These are phyloP conservation scores for Nicotiana sylvestris DNA, from an alignment of 257 asterid species.

Conservation along the genomic window DNA sequence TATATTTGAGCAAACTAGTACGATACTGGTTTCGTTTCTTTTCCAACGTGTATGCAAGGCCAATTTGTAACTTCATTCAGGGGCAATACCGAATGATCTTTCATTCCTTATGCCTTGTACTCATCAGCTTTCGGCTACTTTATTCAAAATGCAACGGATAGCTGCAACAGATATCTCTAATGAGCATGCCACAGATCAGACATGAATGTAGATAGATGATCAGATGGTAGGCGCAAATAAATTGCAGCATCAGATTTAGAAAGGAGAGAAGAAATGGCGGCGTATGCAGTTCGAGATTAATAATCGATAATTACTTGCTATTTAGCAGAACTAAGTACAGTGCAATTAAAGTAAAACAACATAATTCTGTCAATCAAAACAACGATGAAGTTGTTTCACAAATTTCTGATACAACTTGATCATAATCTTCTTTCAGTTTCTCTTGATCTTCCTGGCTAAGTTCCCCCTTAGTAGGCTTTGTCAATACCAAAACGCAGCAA, in stretches of 20 bases:
- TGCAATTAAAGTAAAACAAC: background rate
- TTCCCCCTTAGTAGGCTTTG: conserved; percentile 73
- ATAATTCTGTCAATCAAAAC: conserved; percentile 22
- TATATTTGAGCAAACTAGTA: no score
- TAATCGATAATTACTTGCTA: background rate
- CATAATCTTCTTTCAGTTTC: conserved; percentile 68
- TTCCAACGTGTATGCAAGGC: no score
- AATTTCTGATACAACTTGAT: conserved; percentile 54
- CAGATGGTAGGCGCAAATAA: background rate
- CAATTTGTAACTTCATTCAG: no score
- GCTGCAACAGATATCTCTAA: no score
- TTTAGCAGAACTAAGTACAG: background rate
- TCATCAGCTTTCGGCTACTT: background rate
- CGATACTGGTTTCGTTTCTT: no score
- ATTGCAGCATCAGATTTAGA: background rate
- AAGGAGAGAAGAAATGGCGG: background rate
- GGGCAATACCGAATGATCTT: background rate
- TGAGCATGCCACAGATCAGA: background rate
- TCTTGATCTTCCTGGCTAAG: conserved; percentile 60
- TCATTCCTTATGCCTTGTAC: background rate
- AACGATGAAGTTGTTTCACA: conserved; percentile 47
- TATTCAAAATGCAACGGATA: background rate
- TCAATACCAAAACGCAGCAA: conserved; percentile 76
- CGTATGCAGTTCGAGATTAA: background rate
- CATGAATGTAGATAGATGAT: background rate